Base-by-base conservation (phyloP, 108 stramenopile genomes). In the Cyclotella cryptica region DNA sequence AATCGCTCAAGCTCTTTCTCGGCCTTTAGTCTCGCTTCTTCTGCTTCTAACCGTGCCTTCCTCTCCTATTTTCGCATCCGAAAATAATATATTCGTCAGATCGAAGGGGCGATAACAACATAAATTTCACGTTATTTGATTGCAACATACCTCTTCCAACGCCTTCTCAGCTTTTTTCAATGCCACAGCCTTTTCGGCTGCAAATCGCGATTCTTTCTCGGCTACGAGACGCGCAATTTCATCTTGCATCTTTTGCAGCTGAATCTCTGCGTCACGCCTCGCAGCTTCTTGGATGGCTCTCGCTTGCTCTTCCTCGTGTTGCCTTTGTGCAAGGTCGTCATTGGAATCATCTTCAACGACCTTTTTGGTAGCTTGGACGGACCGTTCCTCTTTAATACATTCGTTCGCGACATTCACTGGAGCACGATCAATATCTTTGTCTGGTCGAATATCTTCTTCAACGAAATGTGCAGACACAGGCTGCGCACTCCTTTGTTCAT, bases 191-290 rank as follows among this genome's bases (percentile, higher is more conserved):
- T 71, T 75, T 67, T 82, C 81, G 5, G 69, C 74, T 18, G 74
- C 74, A 49, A 82, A 65, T 19, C 74, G 61, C 19, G 81, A 82
- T 74, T 84, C 83, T 61, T 78, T 84, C 53, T 80, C 80, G 42
- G 80, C 80, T 43, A 84, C 29, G 0, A 84, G 59, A 12, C 68
- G 76, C 21, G 72, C 67, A 55, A 84, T 70, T 71, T 78, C 72
- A 30, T 77, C 83, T 67, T 84, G 76, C 40, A 74, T 46, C 45
- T 22, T 22, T 46, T 46, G 43, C 45, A 65, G 26, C 24, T 45
- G 64, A 65, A 65, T 65, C 28, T 65, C 64, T 13, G 67, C 49
- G 52, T 68, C 67, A 35, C 46, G 67, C 29, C 51, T 52, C 10
- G 39, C 42, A 9, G 49, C 46, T 52, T 63, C 61, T 26, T 58